These are phyloP conservation scores for Aspergillus luchuensis DNA, from an alignment of 2,329 filamentous ascomycete genomes.

Conservation along the genomic window DNA sequence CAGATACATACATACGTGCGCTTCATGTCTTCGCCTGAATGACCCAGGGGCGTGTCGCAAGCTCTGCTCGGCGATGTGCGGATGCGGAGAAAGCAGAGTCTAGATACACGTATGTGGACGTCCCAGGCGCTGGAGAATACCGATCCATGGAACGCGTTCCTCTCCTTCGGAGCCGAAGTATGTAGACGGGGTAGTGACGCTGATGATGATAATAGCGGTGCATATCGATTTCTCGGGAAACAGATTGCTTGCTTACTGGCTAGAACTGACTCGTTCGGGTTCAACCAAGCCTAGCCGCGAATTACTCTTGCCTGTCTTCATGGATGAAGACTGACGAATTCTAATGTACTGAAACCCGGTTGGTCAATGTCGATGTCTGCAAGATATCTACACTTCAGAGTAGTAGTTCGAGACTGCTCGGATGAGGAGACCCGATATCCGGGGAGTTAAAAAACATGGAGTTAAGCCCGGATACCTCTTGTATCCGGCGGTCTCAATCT, in stretches of 20 bases:
- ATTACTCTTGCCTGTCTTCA: neutral
- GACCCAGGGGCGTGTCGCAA: neutral
- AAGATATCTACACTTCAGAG: neutral
- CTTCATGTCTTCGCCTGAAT: neutral
- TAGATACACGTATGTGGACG: neutral
- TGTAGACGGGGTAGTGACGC: neutral
- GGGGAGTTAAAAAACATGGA: neutral
- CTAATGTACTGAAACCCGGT: neutral
- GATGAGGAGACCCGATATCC: neutral
- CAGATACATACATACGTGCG: neutral
- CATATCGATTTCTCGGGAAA: neutral
- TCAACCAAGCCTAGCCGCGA: neutral
- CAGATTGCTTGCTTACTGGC: neutral
- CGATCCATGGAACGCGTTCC: neutral
- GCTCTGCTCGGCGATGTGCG: neutral
- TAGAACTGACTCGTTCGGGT: neutral
- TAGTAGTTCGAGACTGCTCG: constrained; percentile 1
- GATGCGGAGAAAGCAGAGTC: neutral
- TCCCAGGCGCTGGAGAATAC: neutral
- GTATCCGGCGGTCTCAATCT: neutral
- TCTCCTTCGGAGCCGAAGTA: neutral
- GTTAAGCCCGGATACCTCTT: neutral
- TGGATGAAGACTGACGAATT: neutral
- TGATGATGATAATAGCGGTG: neutral
- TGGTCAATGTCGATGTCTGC: neutral